These are phyloP conservation scores for Asterochloris sp. DNA, from an alignment of 139 green algal species.

Conservation along the genomic window DNA sequence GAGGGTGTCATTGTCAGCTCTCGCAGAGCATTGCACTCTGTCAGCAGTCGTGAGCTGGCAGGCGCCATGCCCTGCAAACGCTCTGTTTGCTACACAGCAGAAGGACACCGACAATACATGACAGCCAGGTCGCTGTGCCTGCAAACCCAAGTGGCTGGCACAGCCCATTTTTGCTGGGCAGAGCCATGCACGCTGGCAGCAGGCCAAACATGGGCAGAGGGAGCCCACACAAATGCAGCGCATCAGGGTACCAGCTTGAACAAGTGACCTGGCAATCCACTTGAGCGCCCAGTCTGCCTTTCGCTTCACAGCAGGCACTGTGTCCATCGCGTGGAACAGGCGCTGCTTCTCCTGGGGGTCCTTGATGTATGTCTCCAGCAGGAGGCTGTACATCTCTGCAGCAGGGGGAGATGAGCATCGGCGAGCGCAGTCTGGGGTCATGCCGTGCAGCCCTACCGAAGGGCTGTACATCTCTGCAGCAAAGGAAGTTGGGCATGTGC, in stretches of 20 bases:
- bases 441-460: background rate
- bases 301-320: constrained; percentile 79
- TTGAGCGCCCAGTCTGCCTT: constrained; percentile 98
- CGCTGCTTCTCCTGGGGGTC: constrained; percentile 68
- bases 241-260: background rate
- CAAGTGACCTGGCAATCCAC: constrained; percentile 84
- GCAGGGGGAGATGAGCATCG: background rate
- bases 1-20: too few relatives aligned
- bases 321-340: constrained; percentile 96
- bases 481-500: too few relatives aligned
- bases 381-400: constrained; percentile 97
- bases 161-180: background rate
- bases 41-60: too few relatives aligned
- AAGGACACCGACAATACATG: too few relatives aligned
- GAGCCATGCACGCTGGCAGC: background rate
- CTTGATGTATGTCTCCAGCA: constrained; percentile 98
- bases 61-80: too few relatives aligned
- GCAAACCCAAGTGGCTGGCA: too few relatives aligned
- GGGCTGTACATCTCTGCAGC: too few relatives aligned
- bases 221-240: background rate
- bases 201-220: background rate
- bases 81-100: too few relatives aligned
- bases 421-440: background rate
- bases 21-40: too few relatives aligned
- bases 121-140: too few relatives aligned